Conservation (phyloP, 495 filamentous ascomycete genomes). For the Penicillium samsonianum region DNA sequence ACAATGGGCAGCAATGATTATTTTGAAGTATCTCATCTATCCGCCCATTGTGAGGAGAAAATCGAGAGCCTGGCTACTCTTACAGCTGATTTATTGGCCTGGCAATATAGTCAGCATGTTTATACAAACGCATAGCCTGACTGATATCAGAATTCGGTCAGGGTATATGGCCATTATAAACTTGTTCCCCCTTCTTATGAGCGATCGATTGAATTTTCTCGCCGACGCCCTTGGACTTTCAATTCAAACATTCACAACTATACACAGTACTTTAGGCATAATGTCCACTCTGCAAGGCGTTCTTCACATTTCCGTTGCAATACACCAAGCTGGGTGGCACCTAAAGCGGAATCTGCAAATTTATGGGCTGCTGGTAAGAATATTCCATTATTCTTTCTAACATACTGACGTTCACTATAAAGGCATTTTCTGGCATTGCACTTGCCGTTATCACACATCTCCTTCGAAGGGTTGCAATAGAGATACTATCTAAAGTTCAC, state of each 20-base stretch:
- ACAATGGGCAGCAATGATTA: neutral
- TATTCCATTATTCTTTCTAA: neutral
- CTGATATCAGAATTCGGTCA: conserved; percentile 7
- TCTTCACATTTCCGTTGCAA: conserved; percentile 5
- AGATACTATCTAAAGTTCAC: conserved; percentile 5
- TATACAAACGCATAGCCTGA: conserved; percentile 5
- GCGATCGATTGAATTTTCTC: conserved; percentile 5
- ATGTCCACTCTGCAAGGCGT: conserved; percentile 9
- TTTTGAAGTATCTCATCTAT: conserved; percentile 2
- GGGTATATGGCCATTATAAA: conserved; percentile 16
- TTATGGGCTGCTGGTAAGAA: conserved; percentile 17
- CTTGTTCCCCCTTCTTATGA: conserved; percentile 11
- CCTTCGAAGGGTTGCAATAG: neutral
- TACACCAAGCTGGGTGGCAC: conserved; percentile 8
- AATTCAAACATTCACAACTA: conserved; percentile 3
- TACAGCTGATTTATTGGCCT: conserved; percentile 13
- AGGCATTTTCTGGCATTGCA: neutral
- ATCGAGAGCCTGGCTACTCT: conserved; percentile 13
- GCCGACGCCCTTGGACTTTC: conserved; percentile 16
- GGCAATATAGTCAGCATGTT: conserved; percentile 8
- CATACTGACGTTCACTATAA: neutral
- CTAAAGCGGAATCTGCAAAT: conserved; percentile 7
- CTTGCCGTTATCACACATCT: neutral
- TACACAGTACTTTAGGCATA: conserved; percentile 9
- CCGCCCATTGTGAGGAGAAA: conserved; percentile 1